Base-by-base conservation (phyloP, 177 flowering plant species). In the Telopea speciosissima region DNA sequence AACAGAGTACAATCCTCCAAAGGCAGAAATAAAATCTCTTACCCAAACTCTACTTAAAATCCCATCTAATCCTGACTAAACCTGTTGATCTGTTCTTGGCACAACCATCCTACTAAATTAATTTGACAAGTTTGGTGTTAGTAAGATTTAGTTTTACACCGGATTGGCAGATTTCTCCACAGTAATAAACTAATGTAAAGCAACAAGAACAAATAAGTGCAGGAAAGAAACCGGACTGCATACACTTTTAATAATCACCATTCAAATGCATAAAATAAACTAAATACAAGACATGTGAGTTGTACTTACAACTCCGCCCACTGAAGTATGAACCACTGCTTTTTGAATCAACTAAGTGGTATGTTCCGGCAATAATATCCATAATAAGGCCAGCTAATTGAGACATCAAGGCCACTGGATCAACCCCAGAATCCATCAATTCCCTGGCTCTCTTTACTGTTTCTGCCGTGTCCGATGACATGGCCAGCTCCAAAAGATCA, bases 381-480 rank as follows among this genome's bases (percentile, higher is more conserved):
- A 93, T 93, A 69, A 96, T 93, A 63, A 96, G 92, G 68, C 96
- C 89, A 40, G 97, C 99, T 75, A 96, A 68, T 70, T 96, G 99
- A 81, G 98, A 90, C 96, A 87, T 96, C 74, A 96, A 80, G 63
- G 89, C 95, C 78, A 89, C 79, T 67, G 99, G 98, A 84, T 93
- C 98, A 79, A 89, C 85, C 22, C 98, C 98, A 49, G 91, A 88
- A 74, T 91, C 96, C 92, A 96, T 80, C 78, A 93, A 76, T 71
- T 96, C 92, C 73, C 98, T 84, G 24, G 99, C 96, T 80, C 85
- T 85, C 79, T 82, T 93, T 70, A 96, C 97, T 54, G 98, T 96
- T 79, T 96, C 96, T 63, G 97, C 88, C 6, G 97, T 93, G 75
- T 93, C 85, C 36, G 99, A 92, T 52, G 98, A 93, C 97, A 93